Conservation (phyloP, 2,329 filamentous ascomycete genomes). For the Aureobasidium namibiae region DNA sequence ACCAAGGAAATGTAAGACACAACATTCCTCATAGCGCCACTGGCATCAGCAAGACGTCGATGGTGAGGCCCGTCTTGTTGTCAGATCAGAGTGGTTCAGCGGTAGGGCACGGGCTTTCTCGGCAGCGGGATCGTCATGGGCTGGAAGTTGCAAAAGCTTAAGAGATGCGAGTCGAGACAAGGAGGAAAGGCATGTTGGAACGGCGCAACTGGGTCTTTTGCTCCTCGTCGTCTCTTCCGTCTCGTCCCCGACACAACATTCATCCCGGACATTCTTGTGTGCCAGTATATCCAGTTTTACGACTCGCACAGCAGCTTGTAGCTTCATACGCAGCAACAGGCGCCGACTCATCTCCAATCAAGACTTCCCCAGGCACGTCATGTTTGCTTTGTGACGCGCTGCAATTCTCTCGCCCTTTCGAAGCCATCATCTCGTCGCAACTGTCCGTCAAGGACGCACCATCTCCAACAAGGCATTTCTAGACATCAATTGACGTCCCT, state of each 20-base stretch:
- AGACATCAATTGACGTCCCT: background rate
- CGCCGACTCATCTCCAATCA: background rate
- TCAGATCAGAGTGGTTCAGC: background rate
- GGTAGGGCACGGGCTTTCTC: background rate
- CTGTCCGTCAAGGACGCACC: background rate
- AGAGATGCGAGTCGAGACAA: background rate
- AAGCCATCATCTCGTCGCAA: background rate
- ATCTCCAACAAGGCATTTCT: slow-evolving; percentile 12
- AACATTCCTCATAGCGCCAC: background rate
- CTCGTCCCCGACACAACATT: background rate
- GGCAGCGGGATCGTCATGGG: slow-evolving; percentile 6
- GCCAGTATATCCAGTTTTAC: background rate
- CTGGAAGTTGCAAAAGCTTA: slow-evolving; percentile 2
- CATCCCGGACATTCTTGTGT: background rate
- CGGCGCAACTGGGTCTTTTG: background rate
- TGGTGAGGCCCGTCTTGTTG: background rate
- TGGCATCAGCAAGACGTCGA: background rate
- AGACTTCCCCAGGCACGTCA: slow-evolving; percentile 2
- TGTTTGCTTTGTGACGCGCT: slow-evolving; percentile 7
- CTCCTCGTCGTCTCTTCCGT: background rate
- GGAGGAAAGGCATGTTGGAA: slow-evolving; percentile 2
- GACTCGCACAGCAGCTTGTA: background rate
- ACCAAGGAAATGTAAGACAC: background rate
- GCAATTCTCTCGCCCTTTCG: background rate
- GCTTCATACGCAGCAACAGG: background rate